Conservation (phyloP, 2,329 filamentous ascomycete species). For the Elsinoe arachidis region DNA sequence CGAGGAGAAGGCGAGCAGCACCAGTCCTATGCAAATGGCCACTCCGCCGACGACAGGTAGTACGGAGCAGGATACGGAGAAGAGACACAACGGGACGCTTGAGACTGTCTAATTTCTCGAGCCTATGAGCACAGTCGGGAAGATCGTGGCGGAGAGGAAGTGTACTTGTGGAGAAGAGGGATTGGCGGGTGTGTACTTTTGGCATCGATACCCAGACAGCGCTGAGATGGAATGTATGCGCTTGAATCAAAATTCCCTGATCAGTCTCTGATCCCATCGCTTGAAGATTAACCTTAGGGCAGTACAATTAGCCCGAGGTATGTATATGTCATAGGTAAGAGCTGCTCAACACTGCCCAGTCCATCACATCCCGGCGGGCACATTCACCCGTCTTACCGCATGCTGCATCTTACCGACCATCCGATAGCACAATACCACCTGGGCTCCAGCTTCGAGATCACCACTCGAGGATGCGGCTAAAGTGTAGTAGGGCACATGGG, state of each 20-base stretch:
- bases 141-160: neutral
- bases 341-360: no score
- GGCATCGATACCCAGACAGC: neutral
- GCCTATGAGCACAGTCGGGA: neutral
- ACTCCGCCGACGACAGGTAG: constrained; percentile 34
- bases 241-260: neutral
- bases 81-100: constrained; percentile 18
- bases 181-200: neutral
- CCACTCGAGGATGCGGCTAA: no score
- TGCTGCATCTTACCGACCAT: no score
- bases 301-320: neutral
- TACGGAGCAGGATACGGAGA: constrained; percentile 26
- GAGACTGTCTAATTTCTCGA: constrained; percentile 17
- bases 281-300: neutral
- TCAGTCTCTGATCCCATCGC: no score
- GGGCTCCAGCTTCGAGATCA: no score
- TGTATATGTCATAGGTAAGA: neutral
- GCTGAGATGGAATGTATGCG: neutral
- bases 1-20: constrained; percentile 17
- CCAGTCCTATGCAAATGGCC: constrained; percentile 34
- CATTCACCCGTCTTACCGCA: no score
- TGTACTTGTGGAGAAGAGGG: neutral
- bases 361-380: no score
- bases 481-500: no score
- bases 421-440: no score